Evolutionary conservation across 306 rosid species (phyloP), one percentile per base, ranked within the genome.

Genomic region (Medicago lupulina): DNA sequence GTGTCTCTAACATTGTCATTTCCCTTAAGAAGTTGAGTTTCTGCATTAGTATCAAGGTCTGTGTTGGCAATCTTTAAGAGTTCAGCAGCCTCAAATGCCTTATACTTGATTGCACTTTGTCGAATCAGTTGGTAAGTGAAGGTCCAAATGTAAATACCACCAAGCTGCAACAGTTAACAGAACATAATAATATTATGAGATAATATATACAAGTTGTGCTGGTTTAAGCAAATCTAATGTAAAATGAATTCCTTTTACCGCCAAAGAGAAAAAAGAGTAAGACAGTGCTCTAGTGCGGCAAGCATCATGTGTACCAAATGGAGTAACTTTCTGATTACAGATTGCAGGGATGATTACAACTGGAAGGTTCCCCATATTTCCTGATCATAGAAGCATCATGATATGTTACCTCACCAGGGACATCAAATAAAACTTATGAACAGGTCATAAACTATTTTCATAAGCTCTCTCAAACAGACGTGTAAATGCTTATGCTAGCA

Each of bases 311-410:
- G 82, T 59, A 16, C 99, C 98, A 43, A 96, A 92, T 58, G 98
- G 99, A 38, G 87, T 91, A 49, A 90, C 93, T 7, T 77, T 87
- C 78, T 92, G 89, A 38, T 84, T 46, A 72, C 99, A 96, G 58
- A 87, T 85, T 18, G 99, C 97, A 63, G 99, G 99, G 66, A 96
- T 63, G 18, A 92, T 75, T 59, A 96, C 92, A 58, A 96, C 73
- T 6, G 88, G 89, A 75, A 96, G 89, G 81, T 92, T 92, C 1
- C 99, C 98, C 96, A 96, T 78, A 85, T 96, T 96, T 79, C 96
- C 99, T 96, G 79, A 76, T 80, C 67, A 73, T 13, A 70, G 53
- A 81, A 43, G 59, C 25, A 34, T 7, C 46, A 44, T 25, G 25
- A 66, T n/a, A n/a, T n/a, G n/a, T n/a, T n/a, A n/a, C n/a, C n/a